A percentile compares a stretch with the other conserved stretches of the same genome.
Evolutionary conservation across 148 eudicot species (phyloP).

Genomic region (Fallopia convolvulus): DNA sequence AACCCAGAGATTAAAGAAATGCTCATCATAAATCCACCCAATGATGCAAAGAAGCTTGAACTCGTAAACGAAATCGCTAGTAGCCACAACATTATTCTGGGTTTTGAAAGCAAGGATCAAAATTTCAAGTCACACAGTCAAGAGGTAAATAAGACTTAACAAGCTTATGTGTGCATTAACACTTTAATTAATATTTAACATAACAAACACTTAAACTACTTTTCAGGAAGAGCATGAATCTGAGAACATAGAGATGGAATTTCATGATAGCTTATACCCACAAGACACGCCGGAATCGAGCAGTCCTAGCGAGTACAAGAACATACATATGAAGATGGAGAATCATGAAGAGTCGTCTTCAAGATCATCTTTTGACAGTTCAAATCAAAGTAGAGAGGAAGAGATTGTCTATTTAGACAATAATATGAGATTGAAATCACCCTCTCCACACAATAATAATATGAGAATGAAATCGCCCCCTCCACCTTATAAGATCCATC

Average conservation of each 20-base stretch:
- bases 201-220: neutral
- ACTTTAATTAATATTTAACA: neutral
- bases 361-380: neutral
- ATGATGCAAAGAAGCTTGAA: slow-evolving; percentile 13
- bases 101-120: neutral
- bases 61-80: slow-evolving; percentile 11
- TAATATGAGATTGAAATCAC: neutral
- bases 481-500: neutral
- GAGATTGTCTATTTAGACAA: slow-evolving; percentile 6
- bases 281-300: neutral
- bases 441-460: neutral
- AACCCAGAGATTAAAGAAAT: slow-evolving; percentile 12
- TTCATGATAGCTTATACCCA: neutral
- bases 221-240: neutral
- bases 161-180: neutral
- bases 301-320: neutral
- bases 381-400: neutral
- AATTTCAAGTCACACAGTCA: neutral
- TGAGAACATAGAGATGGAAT: neutral
- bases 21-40: neutral
- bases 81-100: neutral
- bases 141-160: neutral
- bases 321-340: neutral
- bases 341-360: neutral
- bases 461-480: neutral